Evolutionary conservation across 208 protist genomes (phyloP).

Genomic region (Leishmania guyanensis): DNA sequence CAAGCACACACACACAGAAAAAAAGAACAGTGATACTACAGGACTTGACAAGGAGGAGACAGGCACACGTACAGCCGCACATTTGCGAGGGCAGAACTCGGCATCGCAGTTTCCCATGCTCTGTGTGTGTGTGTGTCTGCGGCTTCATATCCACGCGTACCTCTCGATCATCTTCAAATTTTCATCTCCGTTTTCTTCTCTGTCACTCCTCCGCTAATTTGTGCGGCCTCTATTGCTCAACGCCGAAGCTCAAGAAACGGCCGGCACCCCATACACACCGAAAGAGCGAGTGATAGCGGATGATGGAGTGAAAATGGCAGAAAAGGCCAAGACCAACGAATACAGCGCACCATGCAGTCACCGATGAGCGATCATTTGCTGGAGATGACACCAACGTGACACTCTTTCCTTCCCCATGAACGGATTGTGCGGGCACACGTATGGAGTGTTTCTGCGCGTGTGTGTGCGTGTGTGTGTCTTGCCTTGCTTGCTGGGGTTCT

Average conservation of each 20-base stretch:
- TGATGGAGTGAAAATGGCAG: neutral
- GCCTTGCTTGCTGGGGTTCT: too few relatives aligned
- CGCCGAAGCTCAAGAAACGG: neutral
- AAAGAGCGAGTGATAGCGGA: neutral
- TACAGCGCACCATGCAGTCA: neutral
- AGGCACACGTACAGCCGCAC: neutral
- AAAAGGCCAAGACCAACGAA: neutral
- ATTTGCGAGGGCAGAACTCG: neutral
- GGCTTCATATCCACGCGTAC: neutral
- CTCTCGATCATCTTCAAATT: neutral
- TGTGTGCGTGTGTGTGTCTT: neutral
- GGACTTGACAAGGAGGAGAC: neutral
- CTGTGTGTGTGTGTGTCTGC: neutral
- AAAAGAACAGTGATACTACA: neutral
- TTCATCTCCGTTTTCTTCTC: neutral
- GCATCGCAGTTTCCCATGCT: neutral
- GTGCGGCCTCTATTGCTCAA: neutral
- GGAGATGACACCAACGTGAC: neutral
- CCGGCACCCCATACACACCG: neutral
- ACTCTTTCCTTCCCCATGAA: neutral
- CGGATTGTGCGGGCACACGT: neutral
- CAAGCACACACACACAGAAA: neutral
- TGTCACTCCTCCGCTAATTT: neutral
- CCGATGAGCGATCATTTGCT: neutral
- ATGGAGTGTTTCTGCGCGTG: too few relatives aligned